Conservation (phyloP, 805 yeast species). For the Zygoascus biomembranicola region DNA sequence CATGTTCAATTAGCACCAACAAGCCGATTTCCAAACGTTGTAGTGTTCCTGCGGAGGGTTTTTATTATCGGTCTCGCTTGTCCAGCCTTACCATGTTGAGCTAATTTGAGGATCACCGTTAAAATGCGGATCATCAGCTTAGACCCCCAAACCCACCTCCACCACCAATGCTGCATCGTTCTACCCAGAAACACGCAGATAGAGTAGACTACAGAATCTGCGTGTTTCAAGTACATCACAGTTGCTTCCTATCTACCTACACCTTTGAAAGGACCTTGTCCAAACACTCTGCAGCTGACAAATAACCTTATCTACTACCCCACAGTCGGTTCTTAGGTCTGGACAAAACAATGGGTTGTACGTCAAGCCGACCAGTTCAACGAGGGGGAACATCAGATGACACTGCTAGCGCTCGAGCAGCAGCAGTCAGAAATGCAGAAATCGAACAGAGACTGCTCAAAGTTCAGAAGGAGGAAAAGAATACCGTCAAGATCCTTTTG, state of each 20-base stretch:
- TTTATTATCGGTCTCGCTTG: too few relatives aligned
- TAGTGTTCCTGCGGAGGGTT: too few relatives aligned
- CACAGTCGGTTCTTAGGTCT: too few relatives aligned
- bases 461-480: conserved; percentile 24
- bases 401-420: background rate
- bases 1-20: too few relatives aligned
- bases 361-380: background rate
- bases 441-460: conserved; percentile 32
- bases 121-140: background rate
- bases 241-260: too few relatives aligned
- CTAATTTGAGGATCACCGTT: background rate
- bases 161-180: background rate
- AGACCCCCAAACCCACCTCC: background rate
- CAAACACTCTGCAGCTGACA: too few relatives aligned
- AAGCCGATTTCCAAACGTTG: too few relatives aligned
- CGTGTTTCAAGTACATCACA: too few relatives aligned
- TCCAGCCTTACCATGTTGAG: background rate
- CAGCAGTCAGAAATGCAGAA: conserved; percentile 31
- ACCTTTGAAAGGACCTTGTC: too few relatives aligned
- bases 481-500: conserved; percentile 49
- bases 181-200: too few relatives aligned
- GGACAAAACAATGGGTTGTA: background rate
- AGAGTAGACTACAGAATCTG: too few relatives aligned
- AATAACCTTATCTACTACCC: too few relatives aligned
- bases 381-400: background rate